A percentile compares a stretch with the other conserved stretches of the same genome.
Evolutionary conservation across 1,139 yeast species (phyloP).

Genomic region (Blastobotrys persicus): DNA sequence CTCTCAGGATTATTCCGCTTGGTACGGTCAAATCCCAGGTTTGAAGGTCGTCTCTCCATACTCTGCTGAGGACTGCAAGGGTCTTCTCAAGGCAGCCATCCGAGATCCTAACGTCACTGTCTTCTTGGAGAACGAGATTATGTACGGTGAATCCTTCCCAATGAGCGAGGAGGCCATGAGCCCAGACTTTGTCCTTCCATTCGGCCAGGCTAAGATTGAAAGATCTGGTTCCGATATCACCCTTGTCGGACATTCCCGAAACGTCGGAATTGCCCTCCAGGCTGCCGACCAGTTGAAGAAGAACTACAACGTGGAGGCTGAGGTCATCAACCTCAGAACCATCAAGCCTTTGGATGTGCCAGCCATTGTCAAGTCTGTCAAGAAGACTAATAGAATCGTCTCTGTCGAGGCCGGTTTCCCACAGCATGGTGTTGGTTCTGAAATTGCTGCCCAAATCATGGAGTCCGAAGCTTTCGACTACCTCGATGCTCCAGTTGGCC

Average conservation of each 20-base stretch:
- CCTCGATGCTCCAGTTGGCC: constrained; percentile 97
- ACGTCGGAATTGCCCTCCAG: constrained; percentile 77
- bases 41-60: constrained; percentile 94
- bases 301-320: constrained; percentile 85
- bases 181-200: constrained; percentile 86
- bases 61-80: constrained; percentile 95
- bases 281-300: constrained; percentile 87
- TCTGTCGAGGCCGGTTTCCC: constrained; percentile 99
- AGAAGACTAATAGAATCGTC: constrained; percentile 95
- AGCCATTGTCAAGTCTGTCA: constrained; percentile 80
- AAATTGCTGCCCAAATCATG: constrained; percentile 96
- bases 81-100: constrained; percentile 91
- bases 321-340: constrained; percentile 92
- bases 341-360: constrained; percentile 95
- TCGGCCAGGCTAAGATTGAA: constrained; percentile 95
- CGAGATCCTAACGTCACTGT: constrained; percentile 99
- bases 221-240: constrained; percentile 88
- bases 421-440: constrained; percentile 97
- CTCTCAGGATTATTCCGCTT: constrained; percentile 94
- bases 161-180: constrained; percentile 86
- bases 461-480: constrained; percentile 98
- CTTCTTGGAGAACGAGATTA: constrained; percentile 90
- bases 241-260: constrained; percentile 87
- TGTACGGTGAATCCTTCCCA: constrained; percentile 90
- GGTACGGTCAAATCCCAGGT: constrained; percentile 99